These are phyloP conservation scores for Allomyces arbusculus DNA, from an alignment of 192 early-diverging fungal genomes.

Conservation along the genomic window DNA sequence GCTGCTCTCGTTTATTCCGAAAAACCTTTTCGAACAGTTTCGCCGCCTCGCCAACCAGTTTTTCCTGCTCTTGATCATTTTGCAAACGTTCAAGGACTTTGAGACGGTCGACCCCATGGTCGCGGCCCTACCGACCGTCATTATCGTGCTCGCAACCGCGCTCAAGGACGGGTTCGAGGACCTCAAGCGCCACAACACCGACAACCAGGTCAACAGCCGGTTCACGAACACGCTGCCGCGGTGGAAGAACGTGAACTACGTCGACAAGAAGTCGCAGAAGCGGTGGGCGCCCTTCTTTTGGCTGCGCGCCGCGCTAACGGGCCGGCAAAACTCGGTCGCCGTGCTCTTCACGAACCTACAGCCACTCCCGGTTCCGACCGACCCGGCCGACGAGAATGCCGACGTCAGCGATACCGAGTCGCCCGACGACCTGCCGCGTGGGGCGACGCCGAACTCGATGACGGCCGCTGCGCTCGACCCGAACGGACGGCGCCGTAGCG, in stretches of 20 bases:
- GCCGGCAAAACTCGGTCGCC: not conserved
- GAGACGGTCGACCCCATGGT: slow-evolving; percentile 55
- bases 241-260: slow-evolving; percentile 40
- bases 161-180: slow-evolving; percentile 82
- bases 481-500: not conserved
- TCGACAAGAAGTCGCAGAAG: slow-evolving; percentile 9
- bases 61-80: slow-evolving; percentile 61
- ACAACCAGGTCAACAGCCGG: slow-evolving; percentile 61
- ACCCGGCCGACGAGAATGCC: not conserved
- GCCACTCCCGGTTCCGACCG: not conserved
- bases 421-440: no score
- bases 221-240: slow-evolving; percentile 30
- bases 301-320: not conserved
- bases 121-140: slow-evolving; percentile 57
- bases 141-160: slow-evolving; percentile 62
- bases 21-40: slow-evolving; percentile 86
- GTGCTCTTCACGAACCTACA: not conserved
- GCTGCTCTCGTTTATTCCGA: slow-evolving; percentile 61
- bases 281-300: not conserved
- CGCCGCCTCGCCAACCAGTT: slow-evolving; percentile 62
- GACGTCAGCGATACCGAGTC: no score
- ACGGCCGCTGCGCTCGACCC: not conserved
- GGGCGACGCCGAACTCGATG: not conserved
- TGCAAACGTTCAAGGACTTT: slow-evolving; percentile 68
- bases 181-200: slow-evolving; percentile 62